These are phyloP conservation scores for Rhodotorula sp. DNA, from an alignment of 1,284 basidiomycete species.

Conservation along the genomic window DNA sequence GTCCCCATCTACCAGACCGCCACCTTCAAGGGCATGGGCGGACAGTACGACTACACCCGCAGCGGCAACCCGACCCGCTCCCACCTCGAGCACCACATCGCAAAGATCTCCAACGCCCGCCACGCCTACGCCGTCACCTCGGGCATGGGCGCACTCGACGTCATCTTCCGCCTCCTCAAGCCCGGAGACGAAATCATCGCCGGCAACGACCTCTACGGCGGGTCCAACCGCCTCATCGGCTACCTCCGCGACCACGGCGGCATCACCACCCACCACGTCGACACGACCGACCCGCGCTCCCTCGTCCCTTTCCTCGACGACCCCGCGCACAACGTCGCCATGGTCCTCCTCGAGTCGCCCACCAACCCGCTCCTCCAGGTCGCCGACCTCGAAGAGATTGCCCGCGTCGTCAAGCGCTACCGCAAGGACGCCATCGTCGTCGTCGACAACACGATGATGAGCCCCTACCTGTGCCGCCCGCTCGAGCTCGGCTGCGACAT, in stretches of 20 bases:
- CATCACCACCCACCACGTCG: constrained; percentile 88
- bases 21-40: constrained; percentile 93
- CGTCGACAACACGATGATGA: constrained; percentile 99
- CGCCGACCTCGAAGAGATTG: constrained; percentile 81
- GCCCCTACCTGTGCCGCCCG: constrained; percentile 93
- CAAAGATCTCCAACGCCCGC: constrained; percentile 85
- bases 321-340: constrained; percentile 71
- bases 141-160: constrained; percentile 97
- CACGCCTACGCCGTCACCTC: constrained; percentile 90
- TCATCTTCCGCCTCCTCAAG: constrained; percentile 90
- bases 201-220: constrained; percentile 91
- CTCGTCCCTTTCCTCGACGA: constrained; percentile 66
- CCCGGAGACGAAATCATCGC: constrained; percentile 94
- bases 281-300: constrained; percentile 75
- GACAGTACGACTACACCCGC: constrained; percentile 82
- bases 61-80: constrained; percentile 96
- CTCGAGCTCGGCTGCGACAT: constrained; percentile 95
- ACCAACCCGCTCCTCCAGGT: constrained; percentile 98
- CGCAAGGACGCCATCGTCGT: constrained; percentile 79
- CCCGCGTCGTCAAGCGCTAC: constrained; percentile 74
- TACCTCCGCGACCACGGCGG: constrained; percentile 86
- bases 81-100: constrained; percentile 91
- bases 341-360: constrained; percentile 95
- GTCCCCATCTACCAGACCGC: constrained; percentile 98
- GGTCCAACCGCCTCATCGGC: constrained; percentile 86